Conservation (phyloP, 345 rosid genomes). For the Hypericum androsaemum region DNA sequence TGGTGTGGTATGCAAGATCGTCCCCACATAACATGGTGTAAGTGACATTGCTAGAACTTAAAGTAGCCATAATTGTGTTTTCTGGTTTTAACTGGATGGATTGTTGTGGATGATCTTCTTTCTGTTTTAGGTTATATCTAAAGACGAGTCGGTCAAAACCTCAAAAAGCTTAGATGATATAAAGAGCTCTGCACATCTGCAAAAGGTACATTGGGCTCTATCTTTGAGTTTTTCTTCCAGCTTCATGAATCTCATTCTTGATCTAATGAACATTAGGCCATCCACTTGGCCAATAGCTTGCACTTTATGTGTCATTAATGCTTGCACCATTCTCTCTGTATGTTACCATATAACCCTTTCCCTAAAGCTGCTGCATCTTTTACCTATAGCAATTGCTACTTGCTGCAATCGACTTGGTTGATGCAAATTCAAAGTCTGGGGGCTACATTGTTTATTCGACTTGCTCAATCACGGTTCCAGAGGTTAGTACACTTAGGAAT, state of each 20-base stretch:
- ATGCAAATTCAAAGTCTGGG: conserved; percentile 79
- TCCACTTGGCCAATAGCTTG: too few species aligned
- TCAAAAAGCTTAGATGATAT: conserved; percentile 79
- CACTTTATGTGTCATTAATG: too few species aligned
- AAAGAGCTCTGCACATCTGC: conserved; percentile 64
- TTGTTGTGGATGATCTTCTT: conserved; percentile 14
- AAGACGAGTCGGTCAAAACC: conserved; percentile 88
- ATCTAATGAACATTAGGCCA: too few species aligned
- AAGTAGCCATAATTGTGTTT: conserved; percentile 1
- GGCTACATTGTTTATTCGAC: conserved; percentile 92
- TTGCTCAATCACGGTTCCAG: conserved; percentile 81
- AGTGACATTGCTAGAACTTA: conserved; percentile 10
- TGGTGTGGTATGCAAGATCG: too few species aligned
- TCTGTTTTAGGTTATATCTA: conserved; percentile 44
- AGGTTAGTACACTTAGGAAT: conserved; percentile 46
- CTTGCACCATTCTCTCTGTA: too few species aligned
- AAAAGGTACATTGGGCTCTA: conserved; percentile 52
- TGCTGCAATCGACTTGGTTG: conserved; percentile 88
- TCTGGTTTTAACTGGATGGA: not conserved
- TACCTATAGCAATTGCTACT: conserved; percentile 67
- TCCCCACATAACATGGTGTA: too few species aligned
- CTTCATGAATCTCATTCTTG: too few species aligned
- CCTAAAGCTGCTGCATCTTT: conserved; percentile 1
- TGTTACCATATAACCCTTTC: not conserved
- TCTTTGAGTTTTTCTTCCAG: too few species aligned